Percentiles rank a stretch among this genome's conserved stretches.
phyloP scores from a whole-genome alignment of 192 early-diverging fungal species.

The Chytriomyces sp. region DNA sequence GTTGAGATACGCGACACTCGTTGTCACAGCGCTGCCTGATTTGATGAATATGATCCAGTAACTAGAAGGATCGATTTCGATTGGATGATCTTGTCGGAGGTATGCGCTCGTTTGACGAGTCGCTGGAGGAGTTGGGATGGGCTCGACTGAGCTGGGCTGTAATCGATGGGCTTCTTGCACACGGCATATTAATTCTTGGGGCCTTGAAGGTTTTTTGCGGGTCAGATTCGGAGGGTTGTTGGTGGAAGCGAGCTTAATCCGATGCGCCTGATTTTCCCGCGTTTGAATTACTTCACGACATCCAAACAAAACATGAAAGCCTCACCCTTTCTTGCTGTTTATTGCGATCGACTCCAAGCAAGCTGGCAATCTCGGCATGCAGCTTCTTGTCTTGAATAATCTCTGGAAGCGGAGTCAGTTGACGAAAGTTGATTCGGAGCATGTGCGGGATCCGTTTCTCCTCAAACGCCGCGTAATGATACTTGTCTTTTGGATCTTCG shows the following conservation, averaged over 20 bases:
- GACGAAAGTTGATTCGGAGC: background rate
- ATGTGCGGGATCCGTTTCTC: background rate
- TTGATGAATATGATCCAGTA: conserved; percentile 38
- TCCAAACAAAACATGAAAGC: background rate
- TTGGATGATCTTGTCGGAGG: background rate
- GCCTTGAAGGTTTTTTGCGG: background rate
- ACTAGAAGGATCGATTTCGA: conserved; percentile 17
- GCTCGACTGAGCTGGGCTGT: background rate
- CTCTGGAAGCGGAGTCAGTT: conserved; percentile 25
- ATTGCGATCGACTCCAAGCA: background rate
- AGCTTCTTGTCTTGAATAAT: conserved; percentile 11
- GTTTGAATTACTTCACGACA: background rate
- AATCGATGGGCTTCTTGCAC: background rate
- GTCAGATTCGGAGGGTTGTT: conserved; percentile 5
- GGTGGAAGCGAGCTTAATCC: conserved; percentile 1
- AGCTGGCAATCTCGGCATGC: conserved; percentile 20
- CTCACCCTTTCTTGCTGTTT: conserved; percentile 14
- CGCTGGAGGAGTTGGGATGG: conserved; percentile 7
- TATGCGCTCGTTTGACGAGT: conserved; percentile 25
- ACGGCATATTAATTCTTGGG: background rate
- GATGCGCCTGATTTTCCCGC: conserved; percentile 3
- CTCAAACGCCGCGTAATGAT: conserved; percentile 15
- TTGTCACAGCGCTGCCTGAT: conserved; percentile 9
- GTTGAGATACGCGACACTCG: conserved; percentile 32
- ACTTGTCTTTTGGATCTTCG: conserved; percentile 8